Evolutionary conservation across 192 early-diverging fungal genomes (phyloP).

Genomic region (Podila verticillata): DNA sequence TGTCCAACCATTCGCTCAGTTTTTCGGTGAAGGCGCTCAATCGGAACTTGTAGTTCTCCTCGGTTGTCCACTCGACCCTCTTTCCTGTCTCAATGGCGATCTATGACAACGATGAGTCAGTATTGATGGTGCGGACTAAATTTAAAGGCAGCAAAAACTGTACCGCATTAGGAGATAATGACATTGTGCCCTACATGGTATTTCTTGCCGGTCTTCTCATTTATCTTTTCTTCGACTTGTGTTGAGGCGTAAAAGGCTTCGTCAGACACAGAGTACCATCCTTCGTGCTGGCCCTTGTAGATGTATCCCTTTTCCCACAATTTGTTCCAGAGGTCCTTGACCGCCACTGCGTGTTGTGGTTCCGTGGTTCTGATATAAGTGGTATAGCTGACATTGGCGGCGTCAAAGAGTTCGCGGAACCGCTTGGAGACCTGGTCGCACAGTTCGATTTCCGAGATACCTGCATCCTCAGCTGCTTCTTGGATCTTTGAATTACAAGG

Average conservation of each 20-base stretch:
- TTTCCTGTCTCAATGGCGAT: conserved; percentile 86
- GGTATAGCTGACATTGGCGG: conserved; percentile 77
- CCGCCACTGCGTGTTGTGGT: conserved; percentile 72
- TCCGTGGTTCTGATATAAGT: conserved; percentile 93
- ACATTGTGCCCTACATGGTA: conserved; percentile 48
- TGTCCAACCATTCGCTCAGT: conserved; percentile 76
- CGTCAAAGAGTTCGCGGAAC: conserved; percentile 76
- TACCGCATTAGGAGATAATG: background rate
- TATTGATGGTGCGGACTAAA: too few species aligned
- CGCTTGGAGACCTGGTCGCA: conserved; percentile 78
- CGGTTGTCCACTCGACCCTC: conserved; percentile 86
- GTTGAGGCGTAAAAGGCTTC: conserved; percentile 87
- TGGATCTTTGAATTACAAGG: conserved; percentile 71
- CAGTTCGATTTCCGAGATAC: conserved; percentile 71
- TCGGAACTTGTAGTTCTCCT: conserved; percentile 95
- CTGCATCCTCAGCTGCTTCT: conserved; percentile 78
- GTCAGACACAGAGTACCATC: conserved; percentile 97
- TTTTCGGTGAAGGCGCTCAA: conserved; percentile 69
- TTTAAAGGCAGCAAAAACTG: too few species aligned
- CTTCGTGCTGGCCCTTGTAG: conserved; percentile 90
- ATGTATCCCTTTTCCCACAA: conserved; percentile 79
- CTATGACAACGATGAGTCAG: conserved; percentile 20
- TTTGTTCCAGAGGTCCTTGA: conserved; percentile 77
- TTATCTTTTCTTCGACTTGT: conserved; percentile 74
- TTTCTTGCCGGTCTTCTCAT: conserved; percentile 60